phyloP scores from a whole-genome alignment of 306 rosid genomes.

The Gleditsia sinensis region DNA sequence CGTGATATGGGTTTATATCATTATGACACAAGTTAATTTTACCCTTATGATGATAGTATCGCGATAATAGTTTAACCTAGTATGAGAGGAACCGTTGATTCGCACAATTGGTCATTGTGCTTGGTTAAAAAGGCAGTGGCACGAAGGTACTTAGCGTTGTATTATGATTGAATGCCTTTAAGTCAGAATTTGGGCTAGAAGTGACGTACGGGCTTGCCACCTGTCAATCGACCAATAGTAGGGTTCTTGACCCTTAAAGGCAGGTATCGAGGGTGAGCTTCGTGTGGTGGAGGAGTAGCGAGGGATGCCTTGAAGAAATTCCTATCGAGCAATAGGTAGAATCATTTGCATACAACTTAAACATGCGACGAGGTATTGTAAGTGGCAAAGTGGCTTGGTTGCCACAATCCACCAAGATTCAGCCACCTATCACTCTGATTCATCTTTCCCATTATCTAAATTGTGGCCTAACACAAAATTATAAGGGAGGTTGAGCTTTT shows the following conservation, averaged over 20 bases:
- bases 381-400: neutral
- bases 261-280: neutral
- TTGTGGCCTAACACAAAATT: too few relatives aligned
- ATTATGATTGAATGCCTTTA: too few relatives aligned
- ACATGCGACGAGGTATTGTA: conserved; percentile 16
- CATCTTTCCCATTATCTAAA: neutral
- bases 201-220: neutral
- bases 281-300: neutral
- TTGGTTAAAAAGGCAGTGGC: too few relatives aligned
- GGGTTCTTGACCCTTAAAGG: neutral
- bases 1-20: too few relatives aligned
- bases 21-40: too few relatives aligned
- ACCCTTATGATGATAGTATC: neutral
- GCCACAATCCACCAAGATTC: neutral
- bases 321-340: neutral
- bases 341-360: conserved; percentile 28
- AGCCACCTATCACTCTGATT: neutral
- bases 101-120: neutral
- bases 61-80: neutral
- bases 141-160: neutral
- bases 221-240: neutral
- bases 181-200: conserved; percentile 2
- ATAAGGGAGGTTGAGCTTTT: too few relatives aligned
- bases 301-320: neutral
- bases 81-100: too few relatives aligned